phyloP scores from a whole-genome alignment of 2,329 filamentous ascomycete genomes.

The Sporothrix brunneoviolacea region DNA sequence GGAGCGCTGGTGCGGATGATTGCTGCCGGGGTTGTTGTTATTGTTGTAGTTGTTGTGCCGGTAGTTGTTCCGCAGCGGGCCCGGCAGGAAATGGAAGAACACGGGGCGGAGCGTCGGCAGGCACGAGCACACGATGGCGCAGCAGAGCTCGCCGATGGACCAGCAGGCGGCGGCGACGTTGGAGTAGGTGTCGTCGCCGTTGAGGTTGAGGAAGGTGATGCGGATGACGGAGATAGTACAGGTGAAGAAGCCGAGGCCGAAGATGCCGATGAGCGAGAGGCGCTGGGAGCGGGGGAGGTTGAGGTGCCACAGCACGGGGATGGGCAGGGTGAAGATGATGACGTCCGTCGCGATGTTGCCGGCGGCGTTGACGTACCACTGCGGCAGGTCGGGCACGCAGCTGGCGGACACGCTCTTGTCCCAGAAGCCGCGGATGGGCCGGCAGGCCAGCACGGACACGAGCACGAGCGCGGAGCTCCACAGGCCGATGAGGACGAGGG shows the following conservation, averaged over 20 bases:
- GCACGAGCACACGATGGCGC: slow-evolving; percentile 31
- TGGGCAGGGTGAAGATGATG: slow-evolving; percentile 30
- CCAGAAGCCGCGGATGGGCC: slow-evolving; percentile 32
- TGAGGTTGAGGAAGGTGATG: slow-evolving; percentile 30
- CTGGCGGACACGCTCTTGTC: slow-evolving; percentile 19
- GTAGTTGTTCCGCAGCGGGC: background rate
- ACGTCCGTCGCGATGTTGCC: slow-evolving; percentile 34
- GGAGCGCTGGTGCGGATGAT: background rate
- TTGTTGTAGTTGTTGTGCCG: background rate
- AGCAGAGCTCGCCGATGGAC: slow-evolving; percentile 32
- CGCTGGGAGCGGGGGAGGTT: slow-evolving; percentile 24
- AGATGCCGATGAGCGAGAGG: slow-evolving; percentile 28
- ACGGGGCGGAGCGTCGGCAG: slow-evolving; percentile 30
- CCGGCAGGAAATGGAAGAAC: slow-evolving; percentile 15
- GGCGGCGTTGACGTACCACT: slow-evolving; percentile 32
- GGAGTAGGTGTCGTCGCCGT: slow-evolving; percentile 31
- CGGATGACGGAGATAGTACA: slow-evolving; percentile 35
- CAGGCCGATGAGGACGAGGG: slow-evolving; percentile 27
- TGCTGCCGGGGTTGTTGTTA: background rate
- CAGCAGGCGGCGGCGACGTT: slow-evolving; percentile 27
- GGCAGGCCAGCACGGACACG: slow-evolving; percentile 29
- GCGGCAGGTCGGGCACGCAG: slow-evolving; percentile 29
- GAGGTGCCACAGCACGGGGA: slow-evolving; percentile 26
- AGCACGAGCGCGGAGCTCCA: slow-evolving; percentile 33
- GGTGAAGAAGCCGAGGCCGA: slow-evolving; percentile 34